Conservation (phyloP, 805 yeast species). For the Millerozyma miso region DNA sequence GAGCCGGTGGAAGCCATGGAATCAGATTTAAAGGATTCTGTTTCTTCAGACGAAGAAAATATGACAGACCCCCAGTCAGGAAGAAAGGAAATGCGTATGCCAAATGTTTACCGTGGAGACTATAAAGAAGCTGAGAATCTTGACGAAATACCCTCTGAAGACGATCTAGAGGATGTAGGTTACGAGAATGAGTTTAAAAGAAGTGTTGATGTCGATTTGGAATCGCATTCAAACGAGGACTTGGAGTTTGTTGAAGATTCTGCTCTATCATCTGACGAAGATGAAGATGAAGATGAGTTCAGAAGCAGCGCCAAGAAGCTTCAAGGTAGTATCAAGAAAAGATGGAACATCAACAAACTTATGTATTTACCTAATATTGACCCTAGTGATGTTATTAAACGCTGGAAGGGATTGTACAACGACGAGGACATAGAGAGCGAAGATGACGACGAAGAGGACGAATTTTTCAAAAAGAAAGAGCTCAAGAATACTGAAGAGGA, state of each 20-base stretch:
- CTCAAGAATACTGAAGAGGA: constrained; percentile 21
- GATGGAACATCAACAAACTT: constrained; percentile 78
- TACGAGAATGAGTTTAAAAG: constrained; percentile 28
- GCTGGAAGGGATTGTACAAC: constrained; percentile 61
- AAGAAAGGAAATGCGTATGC: constrained; percentile 56
- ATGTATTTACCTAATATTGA: constrained; percentile 74
- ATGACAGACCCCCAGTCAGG: constrained; percentile 47
- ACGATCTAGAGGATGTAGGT: constrained; percentile 33
- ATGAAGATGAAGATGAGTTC: constrained; percentile 33
- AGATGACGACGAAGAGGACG: constrained; percentile 37
- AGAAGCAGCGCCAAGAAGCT: constrained; percentile 56
- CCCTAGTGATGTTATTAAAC: constrained; percentile 64
- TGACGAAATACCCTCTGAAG: constrained; percentile 38
- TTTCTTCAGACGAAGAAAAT: constrained; percentile 27
- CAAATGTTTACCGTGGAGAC: constrained; percentile 51
- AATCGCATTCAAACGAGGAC: constrained; percentile 26
- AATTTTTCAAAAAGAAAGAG: constrained; percentile 52
- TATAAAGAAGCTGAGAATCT: constrained; percentile 45
- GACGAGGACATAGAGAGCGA: constrained; percentile 37
- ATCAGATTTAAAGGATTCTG: constrained; percentile 28
- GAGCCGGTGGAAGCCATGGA: constrained; percentile 32
- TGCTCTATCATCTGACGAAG: constrained; percentile 38
- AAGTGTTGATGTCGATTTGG: background rate
- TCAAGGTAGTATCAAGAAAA: constrained; percentile 47
- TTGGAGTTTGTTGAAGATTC: constrained; percentile 46